These are phyloP conservation scores for Globisporangium cederbergense DNA, from an alignment of 352 stramenopile genomes.

Conservation along the genomic window DNA sequence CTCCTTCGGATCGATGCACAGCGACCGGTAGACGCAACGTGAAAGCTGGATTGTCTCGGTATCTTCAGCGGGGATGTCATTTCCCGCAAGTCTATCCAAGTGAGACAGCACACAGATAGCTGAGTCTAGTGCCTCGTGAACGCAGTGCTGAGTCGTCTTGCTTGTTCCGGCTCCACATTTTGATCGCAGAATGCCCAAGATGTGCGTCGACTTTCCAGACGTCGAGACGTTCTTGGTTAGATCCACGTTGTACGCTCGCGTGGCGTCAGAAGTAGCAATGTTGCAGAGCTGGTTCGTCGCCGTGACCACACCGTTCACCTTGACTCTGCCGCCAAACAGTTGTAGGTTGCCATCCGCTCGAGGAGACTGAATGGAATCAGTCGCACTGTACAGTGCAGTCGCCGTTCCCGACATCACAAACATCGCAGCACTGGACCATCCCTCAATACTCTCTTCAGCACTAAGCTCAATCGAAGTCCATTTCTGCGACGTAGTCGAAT, in stretches of 20 bases:
- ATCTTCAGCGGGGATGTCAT: conserved; percentile 71
- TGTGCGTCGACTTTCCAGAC: conserved; percentile 44
- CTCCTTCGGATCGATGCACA: conserved; percentile 80
- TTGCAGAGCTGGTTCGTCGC: conserved; percentile 19
- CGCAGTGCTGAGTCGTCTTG: conserved; percentile 42
- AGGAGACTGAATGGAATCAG: conserved; percentile 26
- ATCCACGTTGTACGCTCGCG: conserved; percentile 41
- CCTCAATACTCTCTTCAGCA: conserved; percentile 40
- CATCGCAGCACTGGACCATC: conserved; percentile 39
- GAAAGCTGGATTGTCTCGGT: conserved; percentile 77
- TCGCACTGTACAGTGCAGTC: conserved; percentile 40
- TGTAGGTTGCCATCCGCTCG: conserved; percentile 28
- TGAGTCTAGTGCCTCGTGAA: conserved; percentile 47
- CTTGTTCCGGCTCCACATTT: conserved; percentile 32
- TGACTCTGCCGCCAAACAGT: conserved; percentile 40
- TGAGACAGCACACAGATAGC: conserved; percentile 76
- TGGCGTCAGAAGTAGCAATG: conserved; percentile 36
- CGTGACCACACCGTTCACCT: conserved; percentile 21
- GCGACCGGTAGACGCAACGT: conserved; percentile 62
- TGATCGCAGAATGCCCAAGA: conserved; percentile 44
- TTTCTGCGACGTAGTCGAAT: conserved; percentile 58
- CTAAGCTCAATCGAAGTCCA: conserved; percentile 59
- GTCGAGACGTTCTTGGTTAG: conserved; percentile 49
- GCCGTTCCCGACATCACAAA: conserved; percentile 42
- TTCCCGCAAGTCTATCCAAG: conserved; percentile 72